Base-by-base conservation (phyloP, 2,329 filamentous ascomycete species). In the Arachnopeziza araneosa region DNA sequence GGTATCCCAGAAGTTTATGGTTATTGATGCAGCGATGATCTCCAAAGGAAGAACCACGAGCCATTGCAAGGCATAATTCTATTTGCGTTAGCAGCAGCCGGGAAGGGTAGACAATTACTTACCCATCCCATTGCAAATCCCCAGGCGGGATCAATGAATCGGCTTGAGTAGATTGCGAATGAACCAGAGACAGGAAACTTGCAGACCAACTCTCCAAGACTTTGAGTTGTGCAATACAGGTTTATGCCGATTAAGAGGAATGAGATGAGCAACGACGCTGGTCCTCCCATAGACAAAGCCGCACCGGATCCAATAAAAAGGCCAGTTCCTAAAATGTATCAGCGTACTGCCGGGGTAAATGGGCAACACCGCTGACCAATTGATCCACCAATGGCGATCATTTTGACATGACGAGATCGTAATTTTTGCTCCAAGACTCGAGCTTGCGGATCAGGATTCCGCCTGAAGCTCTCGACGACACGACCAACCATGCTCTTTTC, bases 371-470 rank as follows among this genome's bases (percentile, higher is more conserved):
- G 50, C 74, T 58, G 77, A 84, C 89, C 90, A 69, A 96, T 96
- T 12, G 90, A 93, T 51, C 93, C 93, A 68, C 92, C 92, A 67
- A 97, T 96, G 17, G 93, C 93, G 79, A 97, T 97, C 93, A 97
- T 97, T 78, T 97, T 93, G 72, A 97, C 73, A 78, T 98, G 93
- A 54, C 92, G 82, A 22, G 87, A 86, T 76, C 96, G 95, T 67
- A 96, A 76, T 73, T 86, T 87, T 69, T 92, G 82, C 55, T 89
- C 85, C 55, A 98, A 80, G 8, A 24, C 26, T 44, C 54, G 19
- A n/a, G 32, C 36, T 24, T 48, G 6, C 17, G 36, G 36, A 12
- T 44, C 36, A 19, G 36, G 36, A 12, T 44, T 44, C 4, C 36
- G 5, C 17, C 36, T 44, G 17, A 44, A 44, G 36, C 36, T 44